Conservation (phyloP, 805 yeast genomes). For the Cephaloascus albidus region DNA sequence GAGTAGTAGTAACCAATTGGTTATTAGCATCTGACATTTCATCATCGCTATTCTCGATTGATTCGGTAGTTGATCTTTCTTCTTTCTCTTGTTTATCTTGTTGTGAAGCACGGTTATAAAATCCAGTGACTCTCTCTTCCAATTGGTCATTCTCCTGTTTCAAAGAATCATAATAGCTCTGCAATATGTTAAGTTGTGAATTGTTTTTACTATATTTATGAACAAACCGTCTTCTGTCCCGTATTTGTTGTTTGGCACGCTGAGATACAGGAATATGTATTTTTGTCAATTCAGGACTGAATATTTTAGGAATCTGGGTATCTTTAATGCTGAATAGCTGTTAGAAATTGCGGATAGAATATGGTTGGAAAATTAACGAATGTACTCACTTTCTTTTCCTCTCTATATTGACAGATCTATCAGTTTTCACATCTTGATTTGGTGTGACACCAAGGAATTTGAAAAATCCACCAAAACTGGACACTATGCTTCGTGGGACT, state of each 20-base stretch:
- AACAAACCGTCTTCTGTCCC: neutral
- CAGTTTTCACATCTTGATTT: too few relatives aligned
- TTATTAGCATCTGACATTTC: neutral
- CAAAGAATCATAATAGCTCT: neutral
- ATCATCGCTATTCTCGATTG: neutral
- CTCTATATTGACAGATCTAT: too few relatives aligned
- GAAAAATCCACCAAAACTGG: too few relatives aligned
- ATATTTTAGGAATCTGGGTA: too few relatives aligned
- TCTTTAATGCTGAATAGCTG: too few relatives aligned
- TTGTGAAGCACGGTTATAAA: neutral
- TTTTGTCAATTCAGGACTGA: too few relatives aligned
- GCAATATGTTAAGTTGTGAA: neutral
- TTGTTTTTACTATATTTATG: neutral
- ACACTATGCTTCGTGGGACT: too few relatives aligned
- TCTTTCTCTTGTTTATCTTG: neutral
- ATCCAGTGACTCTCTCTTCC: conserved; percentile 4
- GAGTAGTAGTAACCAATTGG: neutral
- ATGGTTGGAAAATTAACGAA: too few relatives aligned
- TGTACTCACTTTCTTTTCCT: too few relatives aligned
- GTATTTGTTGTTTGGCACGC: neutral
- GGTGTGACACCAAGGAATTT: too few relatives aligned
- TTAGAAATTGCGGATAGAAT: too few relatives aligned
- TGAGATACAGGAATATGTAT: too few relatives aligned
- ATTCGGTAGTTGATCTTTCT: neutral
- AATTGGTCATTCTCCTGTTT: conserved; percentile 5